A percentile compares a stretch with the other conserved stretches of the same genome.
Evolutionary conservation across 306 rosid species (phyloP).

Genomic region (Gleditsia sinensis): DNA sequence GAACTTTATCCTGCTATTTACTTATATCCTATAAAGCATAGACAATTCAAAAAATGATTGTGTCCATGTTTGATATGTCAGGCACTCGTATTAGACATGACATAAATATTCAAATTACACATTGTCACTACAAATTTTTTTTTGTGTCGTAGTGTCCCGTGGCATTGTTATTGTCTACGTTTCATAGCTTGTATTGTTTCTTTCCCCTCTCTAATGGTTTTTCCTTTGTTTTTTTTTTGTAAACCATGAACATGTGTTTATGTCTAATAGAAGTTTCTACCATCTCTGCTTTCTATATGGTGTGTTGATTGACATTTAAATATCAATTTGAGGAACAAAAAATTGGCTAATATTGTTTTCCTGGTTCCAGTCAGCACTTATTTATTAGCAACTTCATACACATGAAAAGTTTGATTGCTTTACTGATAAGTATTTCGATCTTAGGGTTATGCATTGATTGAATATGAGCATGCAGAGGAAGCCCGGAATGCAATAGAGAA

Average conservation of each 20-base stretch:
- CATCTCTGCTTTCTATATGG: background rate
- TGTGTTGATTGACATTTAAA: background rate
- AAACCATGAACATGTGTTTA: too few species aligned
- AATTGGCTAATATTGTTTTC: background rate
- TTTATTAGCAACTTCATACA: background rate
- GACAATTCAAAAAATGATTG: too few species aligned
- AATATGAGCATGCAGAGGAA: slow-evolving; percentile 55
- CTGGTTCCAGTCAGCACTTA: background rate
- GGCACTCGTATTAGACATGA: too few species aligned
- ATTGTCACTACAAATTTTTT: too few species aligned
- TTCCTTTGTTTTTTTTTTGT: too few species aligned
- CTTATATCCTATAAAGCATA: too few species aligned
- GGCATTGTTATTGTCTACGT: too few species aligned
- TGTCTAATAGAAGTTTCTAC: slow-evolving; percentile 4
- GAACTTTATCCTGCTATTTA: background rate
- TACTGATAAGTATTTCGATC: slow-evolving; percentile 13
- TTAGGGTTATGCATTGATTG: slow-evolving; percentile 63
- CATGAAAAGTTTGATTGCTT: slow-evolving; percentile 2
- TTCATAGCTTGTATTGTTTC: too few species aligned
- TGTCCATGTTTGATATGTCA: too few species aligned
- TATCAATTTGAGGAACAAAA: background rate
- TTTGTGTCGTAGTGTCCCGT: too few species aligned
- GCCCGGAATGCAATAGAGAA: slow-evolving; percentile 86
- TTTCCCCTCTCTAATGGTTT: background rate
- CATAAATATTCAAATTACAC: too few species aligned